Evolutionary conservation across 2,329 filamentous ascomycete species (phyloP), one percentile per base, ranked within the genome.

Genomic region (Claviceps sorghi): DNA sequence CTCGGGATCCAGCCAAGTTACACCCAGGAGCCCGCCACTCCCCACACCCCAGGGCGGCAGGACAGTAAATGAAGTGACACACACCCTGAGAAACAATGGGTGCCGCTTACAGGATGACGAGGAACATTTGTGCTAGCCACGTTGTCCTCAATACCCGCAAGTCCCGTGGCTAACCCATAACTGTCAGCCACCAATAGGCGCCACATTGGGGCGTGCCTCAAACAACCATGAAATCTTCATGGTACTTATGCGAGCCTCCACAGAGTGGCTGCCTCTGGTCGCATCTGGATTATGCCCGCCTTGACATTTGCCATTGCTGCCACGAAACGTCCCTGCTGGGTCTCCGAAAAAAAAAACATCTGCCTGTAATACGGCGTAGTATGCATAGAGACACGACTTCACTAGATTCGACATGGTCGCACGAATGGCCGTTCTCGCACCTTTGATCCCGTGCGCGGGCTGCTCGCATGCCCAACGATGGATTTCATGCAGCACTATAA

Each of bases 1-100:
- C 50, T 53, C 50, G 30, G 38, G 50, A 52, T 47, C 49, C 54
- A 57, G 54, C 52, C 21, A 52, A 48, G 54, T 55, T 54, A 51
- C 54, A 52, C 43, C 34, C 45, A 53, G 43, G 49, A 36, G 49
- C 41, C 21, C 22, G 42, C 15, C 22, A 44, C 42, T 44, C 8
- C 22, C 11, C 13, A 21, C 22, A 22, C 19, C 19, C 41, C 19
- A 4, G 41, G 22, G 22, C 42, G 42, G 42, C 26, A 26, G 22
- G 41, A 21, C 7, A 26, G 19, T 22, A 15, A 45, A 48, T 30
- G 41, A 44, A 44, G 26, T 50, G 32, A 9, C 36, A 38, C 2
- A 45, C n/a, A 38, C 45, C 51, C 51, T 51, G 49, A 43, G 36
- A 36, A 52, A 46, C 41, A 52, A 50, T 46, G 41, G 50, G 49